Percentiles rank a stretch among this genome's conserved stretches.
Evolutionary conservation across 305 asterid genomes (phyloP).

Genomic region (Fraxinus dipetala): DNA sequence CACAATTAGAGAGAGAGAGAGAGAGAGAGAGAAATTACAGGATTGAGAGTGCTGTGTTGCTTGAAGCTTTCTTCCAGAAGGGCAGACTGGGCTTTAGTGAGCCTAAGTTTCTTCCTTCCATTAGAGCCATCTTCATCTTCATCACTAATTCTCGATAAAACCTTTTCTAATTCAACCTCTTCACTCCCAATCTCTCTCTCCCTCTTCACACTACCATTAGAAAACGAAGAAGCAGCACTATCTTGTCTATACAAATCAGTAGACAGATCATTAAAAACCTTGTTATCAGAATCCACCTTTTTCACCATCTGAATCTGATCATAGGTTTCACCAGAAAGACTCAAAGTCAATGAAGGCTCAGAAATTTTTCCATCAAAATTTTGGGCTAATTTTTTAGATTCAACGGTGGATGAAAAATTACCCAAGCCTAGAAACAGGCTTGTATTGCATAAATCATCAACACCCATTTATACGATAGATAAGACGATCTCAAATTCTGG

Average conservation of each 20-base stretch:
- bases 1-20: background rate
- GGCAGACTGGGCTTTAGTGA: constrained; percentile 80
- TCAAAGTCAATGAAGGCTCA: constrained; percentile 64
- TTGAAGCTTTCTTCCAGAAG: constrained; percentile 86
- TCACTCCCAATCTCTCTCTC: constrained; percentile 77
- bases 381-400: constrained; percentile 26
- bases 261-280: constrained; percentile 19
- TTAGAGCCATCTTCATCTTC: constrained; percentile 82
- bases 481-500: too few relatives aligned
- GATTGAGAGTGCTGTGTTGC: constrained; percentile 83
- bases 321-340: constrained; percentile 60
- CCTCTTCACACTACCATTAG: constrained; percentile 80
- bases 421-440: constrained; percentile 75
- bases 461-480: constrained; percentile 40
- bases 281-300: constrained; percentile 30
- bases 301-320: constrained; percentile 26
- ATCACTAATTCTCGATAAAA: constrained; percentile 51
- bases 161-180: constrained; percentile 58
- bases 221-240: constrained; percentile 77
- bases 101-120: constrained; percentile 74
- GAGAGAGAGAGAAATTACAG: constrained; percentile 42
- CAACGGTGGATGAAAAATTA: constrained; percentile 34
- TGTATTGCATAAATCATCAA: constrained; percentile 62
- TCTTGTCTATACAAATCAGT: constrained; percentile 68
- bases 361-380: constrained; percentile 1